phyloP scores from a whole-genome alignment of 441 rosid species.

The Adansonia gregorii region DNA sequence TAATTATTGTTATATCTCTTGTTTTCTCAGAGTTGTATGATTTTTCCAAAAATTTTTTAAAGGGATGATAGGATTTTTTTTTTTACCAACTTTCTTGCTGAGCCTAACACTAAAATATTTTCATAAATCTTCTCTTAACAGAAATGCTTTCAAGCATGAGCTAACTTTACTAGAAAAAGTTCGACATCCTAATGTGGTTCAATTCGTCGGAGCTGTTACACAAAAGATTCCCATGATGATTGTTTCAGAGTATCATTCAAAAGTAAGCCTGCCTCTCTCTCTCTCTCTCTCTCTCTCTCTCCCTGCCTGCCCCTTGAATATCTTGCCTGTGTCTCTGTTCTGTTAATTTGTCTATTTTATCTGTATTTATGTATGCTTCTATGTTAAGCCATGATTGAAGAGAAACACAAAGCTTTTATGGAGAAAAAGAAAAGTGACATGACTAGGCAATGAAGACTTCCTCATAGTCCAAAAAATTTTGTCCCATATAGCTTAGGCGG shows the following conservation, averaged over 20 bases:
- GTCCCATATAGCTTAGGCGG: conserved; percentile 3
- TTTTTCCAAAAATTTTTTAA: conserved; percentile 7
- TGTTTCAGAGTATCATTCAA: conserved; percentile 83
- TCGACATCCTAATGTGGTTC: conserved; percentile 96
- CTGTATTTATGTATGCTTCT: neutral
- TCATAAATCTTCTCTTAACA: conserved; percentile 36
- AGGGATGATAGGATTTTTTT: neutral
- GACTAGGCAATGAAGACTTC: neutral
- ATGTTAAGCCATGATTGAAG: neutral
- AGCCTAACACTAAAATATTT: conserved; percentile 9
- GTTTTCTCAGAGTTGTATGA: neutral
- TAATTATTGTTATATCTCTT: neutral
- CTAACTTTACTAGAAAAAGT: conserved; percentile 85
- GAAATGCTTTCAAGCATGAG: conserved; percentile 88
- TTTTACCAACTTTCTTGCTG: neutral
- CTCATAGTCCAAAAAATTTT: neutral
- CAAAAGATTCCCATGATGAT: conserved; percentile 98
- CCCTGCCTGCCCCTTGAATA: neutral
- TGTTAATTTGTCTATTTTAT: conserved; percentile 12
- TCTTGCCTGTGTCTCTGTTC: conserved; percentile 13
- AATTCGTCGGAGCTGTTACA: conserved; percentile 98
- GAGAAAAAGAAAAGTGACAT: conserved; percentile 5
- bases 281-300: conserved; percentile 26
- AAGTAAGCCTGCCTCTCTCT: conserved; percentile 56
- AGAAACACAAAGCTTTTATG: neutral